phyloP scores from a whole-genome alignment of 1,284 basidiomycete genomes.

The Boletus subluridellus region DNA sequence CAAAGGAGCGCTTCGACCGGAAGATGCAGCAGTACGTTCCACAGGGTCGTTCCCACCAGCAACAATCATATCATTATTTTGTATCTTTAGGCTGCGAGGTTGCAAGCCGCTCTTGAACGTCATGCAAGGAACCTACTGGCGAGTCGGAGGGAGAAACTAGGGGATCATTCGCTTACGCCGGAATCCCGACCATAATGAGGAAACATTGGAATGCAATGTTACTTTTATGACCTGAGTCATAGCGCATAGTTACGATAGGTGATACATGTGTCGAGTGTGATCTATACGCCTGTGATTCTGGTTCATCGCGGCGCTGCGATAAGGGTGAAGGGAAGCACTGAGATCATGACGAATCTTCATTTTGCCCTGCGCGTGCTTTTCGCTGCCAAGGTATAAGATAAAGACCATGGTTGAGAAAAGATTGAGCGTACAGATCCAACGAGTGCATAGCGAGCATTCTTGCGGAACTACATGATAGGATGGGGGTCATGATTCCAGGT shows the following conservation, averaged over 20 bases:
- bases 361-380: slow-evolving; percentile 60
- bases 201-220: slow-evolving; percentile 13
- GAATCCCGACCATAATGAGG: slow-evolving; percentile 15
- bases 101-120: slow-evolving; percentile 57
- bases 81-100: slow-evolving; percentile 46
- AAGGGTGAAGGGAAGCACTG: slow-evolving; percentile 4
- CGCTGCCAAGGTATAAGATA: slow-evolving; percentile 42
- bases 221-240: slow-evolving; percentile 20
- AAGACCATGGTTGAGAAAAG: neutral
- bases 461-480: slow-evolving; percentile 65
- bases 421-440: slow-evolving; percentile 67
- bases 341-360: slow-evolving; percentile 47
- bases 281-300: slow-evolving; percentile 15
- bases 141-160: slow-evolving; percentile 29
- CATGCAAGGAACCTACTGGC: slow-evolving; percentile 46
- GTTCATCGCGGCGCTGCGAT: slow-evolving; percentile 5
- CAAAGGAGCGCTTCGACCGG: slow-evolving; percentile 72
- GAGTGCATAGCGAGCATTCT: slow-evolving; percentile 77
- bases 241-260: slow-evolving; percentile 21
- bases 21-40: slow-evolving; percentile 68
- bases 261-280: slow-evolving; percentile 25
- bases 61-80: neutral
- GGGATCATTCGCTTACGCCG: slow-evolving; percentile 21
- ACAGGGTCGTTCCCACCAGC: neutral
- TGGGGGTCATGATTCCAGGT: slow-evolving; percentile 7